These are phyloP conservation scores for Oryza brachyantha DNA, from an alignment of 176 grass and related monocot genomes.

Conservation along the genomic window DNA sequence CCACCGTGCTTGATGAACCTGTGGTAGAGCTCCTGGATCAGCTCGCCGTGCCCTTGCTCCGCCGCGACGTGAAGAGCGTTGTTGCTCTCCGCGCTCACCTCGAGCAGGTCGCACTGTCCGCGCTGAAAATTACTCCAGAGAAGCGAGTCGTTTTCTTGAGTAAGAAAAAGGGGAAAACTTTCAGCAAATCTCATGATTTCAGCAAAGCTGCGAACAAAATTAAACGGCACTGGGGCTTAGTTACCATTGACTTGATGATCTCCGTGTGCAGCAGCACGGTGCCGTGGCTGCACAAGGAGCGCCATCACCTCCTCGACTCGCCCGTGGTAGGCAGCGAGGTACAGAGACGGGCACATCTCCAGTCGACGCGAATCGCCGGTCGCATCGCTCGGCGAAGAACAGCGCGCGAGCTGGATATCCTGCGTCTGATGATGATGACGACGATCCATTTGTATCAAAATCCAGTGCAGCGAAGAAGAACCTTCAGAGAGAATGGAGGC, in stretches of 20 bases:
- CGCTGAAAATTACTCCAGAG: too few relatives aligned
- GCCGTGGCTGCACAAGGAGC: not conserved
- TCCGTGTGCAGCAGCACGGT: too few relatives aligned
- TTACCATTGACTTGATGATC: too few relatives aligned
- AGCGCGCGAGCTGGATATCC: not conserved
- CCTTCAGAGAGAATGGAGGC: too few relatives aligned
- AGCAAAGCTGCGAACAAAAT: too few relatives aligned
- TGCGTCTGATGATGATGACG: not conserved
- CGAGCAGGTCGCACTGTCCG: not conserved
- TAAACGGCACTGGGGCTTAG: too few relatives aligned
- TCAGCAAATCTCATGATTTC: too few relatives aligned
- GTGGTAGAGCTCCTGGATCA: conserved; percentile 8
- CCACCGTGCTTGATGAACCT: not conserved
- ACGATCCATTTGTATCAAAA: too few relatives aligned
- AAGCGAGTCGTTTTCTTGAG: too few relatives aligned
- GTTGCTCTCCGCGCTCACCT: not conserved
- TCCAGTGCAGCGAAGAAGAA: too few relatives aligned
- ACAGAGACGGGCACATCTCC: conserved; percentile 1
- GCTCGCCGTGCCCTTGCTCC: not conserved
- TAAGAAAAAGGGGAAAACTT: too few relatives aligned
- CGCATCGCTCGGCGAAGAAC: too few relatives aligned
- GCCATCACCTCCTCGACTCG: not conserved
- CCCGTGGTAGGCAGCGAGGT: not conserved
- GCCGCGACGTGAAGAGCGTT: not conserved
- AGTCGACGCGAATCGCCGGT: not conserved